A percentile compares a stretch with the other conserved stretches of the same genome.
These are phyloP conservation scores for Mucor irregularis DNA, from an alignment of 371 early-diverging fungal genomes.

Conservation along the genomic window DNA sequence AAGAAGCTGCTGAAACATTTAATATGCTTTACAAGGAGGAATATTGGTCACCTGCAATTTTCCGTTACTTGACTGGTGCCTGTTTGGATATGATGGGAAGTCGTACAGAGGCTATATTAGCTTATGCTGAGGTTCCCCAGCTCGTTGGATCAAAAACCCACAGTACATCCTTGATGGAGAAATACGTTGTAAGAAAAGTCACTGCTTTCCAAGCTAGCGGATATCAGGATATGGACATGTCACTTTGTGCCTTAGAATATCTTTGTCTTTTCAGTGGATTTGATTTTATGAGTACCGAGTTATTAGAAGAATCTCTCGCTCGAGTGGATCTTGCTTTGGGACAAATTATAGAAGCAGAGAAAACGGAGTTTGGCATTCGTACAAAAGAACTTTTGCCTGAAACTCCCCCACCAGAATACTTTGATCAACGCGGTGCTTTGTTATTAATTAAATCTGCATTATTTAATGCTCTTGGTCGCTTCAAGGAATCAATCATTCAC, in stretches of 20 bases:
- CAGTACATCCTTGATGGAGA: conserved; percentile 53
- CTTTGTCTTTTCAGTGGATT: conserved; percentile 60
- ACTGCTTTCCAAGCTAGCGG: conserved; percentile 53
- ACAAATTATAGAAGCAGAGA: conserved; percentile 42
- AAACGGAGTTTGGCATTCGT: conserved; percentile 46
- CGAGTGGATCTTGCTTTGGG: conserved; percentile 43
- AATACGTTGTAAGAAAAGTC: conserved; percentile 57
- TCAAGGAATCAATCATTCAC: conserved; percentile 44
- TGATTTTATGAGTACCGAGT: conserved; percentile 52
- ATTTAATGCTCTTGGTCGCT: conserved; percentile 39
- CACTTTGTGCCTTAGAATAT: conserved; percentile 59
- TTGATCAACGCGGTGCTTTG: conserved; percentile 46
- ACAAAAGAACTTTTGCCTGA: conserved; percentile 44
- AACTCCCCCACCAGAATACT: conserved; percentile 47
- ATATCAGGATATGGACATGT: conserved; percentile 55
- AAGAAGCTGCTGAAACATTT: conserved; percentile 51
- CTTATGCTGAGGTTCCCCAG: conserved; percentile 46
- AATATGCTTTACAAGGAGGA: conserved; percentile 53
- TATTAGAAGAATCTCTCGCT: conserved; percentile 37
- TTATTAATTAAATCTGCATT: conserved; percentile 44
- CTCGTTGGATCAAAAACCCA: conserved; percentile 45
- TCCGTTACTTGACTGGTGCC: conserved; percentile 59
- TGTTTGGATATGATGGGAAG: conserved; percentile 54
- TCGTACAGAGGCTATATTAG: conserved; percentile 50
- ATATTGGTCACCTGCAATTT: conserved; percentile 65